Evolutionary conservation across 768 basidiomycete species (phyloP).

Genomic region (Agrocybe pediades): DNA sequence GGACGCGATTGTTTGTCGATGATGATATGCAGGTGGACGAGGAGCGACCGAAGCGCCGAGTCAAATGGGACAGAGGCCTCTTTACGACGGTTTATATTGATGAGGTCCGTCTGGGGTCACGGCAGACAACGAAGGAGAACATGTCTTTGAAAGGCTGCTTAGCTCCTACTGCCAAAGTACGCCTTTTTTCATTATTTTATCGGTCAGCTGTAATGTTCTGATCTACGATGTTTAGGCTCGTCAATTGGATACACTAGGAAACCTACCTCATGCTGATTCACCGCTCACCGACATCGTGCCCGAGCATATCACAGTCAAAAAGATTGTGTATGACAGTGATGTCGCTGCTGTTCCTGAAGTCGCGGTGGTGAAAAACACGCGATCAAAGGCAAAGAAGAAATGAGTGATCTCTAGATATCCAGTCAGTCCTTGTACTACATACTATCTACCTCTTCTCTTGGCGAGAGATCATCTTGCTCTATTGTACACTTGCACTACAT

Average conservation of each 20-base stretch:
- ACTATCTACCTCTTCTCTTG: too few species aligned
- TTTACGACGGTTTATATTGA: slow-evolving; percentile 64
- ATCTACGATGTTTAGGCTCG: slow-evolving; percentile 44
- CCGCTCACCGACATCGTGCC: slow-evolving; percentile 58
- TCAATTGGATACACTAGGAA: slow-evolving; percentile 72
- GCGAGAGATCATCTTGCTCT: background rate
- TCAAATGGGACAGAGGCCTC: slow-evolving; percentile 79
- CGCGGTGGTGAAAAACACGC: slow-evolving; percentile 49
- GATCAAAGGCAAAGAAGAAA: slow-evolving; percentile 54
- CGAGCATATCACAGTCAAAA: slow-evolving; percentile 75
- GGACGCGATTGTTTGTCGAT: slow-evolving; percentile 38
- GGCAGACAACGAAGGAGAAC: slow-evolving; percentile 41
- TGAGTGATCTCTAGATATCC: too few species aligned
- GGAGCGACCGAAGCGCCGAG: slow-evolving; percentile 48
- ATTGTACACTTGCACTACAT: background rate
- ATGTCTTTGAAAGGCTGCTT: slow-evolving; percentile 63
- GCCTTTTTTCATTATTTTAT: slow-evolving; percentile 10
- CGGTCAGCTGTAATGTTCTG: background rate
- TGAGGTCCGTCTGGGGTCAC: slow-evolving; percentile 57
- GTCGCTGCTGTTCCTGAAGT: slow-evolving; percentile 32
- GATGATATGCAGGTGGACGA: slow-evolving; percentile 24
- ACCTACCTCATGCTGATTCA: slow-evolving; percentile 57
- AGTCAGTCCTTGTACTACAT: too few species aligned
- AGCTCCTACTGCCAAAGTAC: slow-evolving; percentile 67
- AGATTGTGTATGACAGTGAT: slow-evolving; percentile 81